Base-by-base conservation (phyloP, 805 yeast species). In the Scheffersomyces stipitis region DNA sequence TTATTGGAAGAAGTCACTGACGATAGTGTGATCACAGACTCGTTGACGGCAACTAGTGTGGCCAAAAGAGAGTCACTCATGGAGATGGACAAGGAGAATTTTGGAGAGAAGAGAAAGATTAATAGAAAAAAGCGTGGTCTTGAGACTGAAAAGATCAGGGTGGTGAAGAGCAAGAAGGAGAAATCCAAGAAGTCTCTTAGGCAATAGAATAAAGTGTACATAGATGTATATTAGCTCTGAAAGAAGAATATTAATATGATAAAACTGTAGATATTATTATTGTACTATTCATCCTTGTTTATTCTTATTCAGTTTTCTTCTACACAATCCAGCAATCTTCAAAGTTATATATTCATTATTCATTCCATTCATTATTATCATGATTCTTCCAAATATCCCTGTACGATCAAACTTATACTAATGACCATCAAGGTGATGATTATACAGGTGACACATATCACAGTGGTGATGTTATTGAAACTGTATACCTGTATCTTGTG, bases 21-120 rank as follows among this genome's bases (percentile, higher is more conserved):
- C 59, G 83, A 84, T 40, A 75, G 74, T 42, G 83, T 91, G 17
- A 85, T 90, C 30, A 80, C 83, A 45, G 75, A 78, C 31, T 80
- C 89, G 2, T 69, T 93, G 44, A 80, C 76, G 37, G 71, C 73
- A 31, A 83, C 85, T 1, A 81, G 90, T 23, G 77, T 75, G 24
- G 97, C 98, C 14, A 88, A 87, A 64, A 76, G 96, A 48, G 96
- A 90, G 58, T 86, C 96, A 3, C 58, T 84, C 37, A 79, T 91
- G 86, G 96, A 86, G 26, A 89, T 93, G 96, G 97, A 91, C 44
- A 78, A 77, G 44, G 96, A 87, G 43, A 76, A 80, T 15, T 91
- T 90, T 58, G 96, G 97, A 9, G 95, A 86, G 51, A 75, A 75
- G 48, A 71, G 69, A 45, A 72, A 68, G 50, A 74, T 66, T 28